phyloP scores from a whole-genome alignment of 176 grass and related monocot genomes.

The Rhynchospora tenuis region DNA sequence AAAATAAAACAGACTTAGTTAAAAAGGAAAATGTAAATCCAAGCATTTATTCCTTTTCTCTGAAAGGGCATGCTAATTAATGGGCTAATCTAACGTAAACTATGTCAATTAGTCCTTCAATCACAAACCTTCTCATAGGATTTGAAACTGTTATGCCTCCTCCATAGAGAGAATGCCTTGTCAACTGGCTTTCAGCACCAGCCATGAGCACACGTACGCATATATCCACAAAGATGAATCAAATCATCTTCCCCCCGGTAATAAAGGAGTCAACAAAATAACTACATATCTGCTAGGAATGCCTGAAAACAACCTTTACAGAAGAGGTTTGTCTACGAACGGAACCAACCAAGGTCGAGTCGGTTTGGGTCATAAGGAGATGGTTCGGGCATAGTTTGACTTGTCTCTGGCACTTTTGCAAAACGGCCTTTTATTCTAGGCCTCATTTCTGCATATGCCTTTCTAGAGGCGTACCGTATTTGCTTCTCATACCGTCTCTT shows the following conservation, averaged over 20 bases:
- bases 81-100: conserved; percentile 11
- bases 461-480: conserved; percentile 52
- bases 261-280: conserved; percentile 7
- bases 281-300: neutral
- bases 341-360: conserved; percentile 34
- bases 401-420: conserved; percentile 40
- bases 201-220: neutral
- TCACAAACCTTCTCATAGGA: neutral
- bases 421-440: conserved; percentile 63
- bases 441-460: conserved; percentile 53
- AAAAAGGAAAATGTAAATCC: conserved; percentile 1
- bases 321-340: neutral
- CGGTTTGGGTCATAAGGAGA: conserved; percentile 33
- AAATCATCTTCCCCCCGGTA: neutral
- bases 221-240: conserved; percentile 1
- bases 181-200: neutral
- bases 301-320: neutral
- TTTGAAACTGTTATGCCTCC: neutral
- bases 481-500: conserved; percentile 55
- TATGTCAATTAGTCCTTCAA: conserved; percentile 20
- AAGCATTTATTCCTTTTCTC: neutral
- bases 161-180: neutral
- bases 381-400: neutral
- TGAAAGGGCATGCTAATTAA: neutral
- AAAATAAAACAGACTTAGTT: neutral